Percentiles rank a stretch among this genome's conserved stretches.
Evolutionary conservation across 495 filamentous ascomycete species (phyloP).

Genomic region (Aspergillus steynii): DNA sequence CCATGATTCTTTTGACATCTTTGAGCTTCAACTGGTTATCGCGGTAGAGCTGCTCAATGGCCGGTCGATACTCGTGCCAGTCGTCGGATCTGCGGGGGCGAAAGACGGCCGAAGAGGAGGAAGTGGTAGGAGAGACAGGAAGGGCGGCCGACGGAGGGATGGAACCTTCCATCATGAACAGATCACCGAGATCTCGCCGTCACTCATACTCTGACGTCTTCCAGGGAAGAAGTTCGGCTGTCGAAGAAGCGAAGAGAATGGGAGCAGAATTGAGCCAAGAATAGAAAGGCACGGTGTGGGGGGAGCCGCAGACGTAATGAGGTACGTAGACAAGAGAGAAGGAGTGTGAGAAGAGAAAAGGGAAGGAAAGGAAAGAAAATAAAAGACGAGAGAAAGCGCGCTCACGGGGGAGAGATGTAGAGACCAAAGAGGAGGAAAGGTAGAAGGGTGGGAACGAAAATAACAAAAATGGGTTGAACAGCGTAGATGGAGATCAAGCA

Average conservation of each 20-base stretch:
- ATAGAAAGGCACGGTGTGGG: background rate
- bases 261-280: background rate
- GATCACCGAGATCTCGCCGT: constrained; percentile 8
- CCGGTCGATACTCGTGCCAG: constrained; percentile 43
- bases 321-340: constrained; percentile 5
- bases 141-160: constrained; percentile 27
- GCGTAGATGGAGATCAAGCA: background rate
- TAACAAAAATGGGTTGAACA: constrained; percentile 4
- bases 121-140: constrained; percentile 14
- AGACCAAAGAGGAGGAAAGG: constrained; percentile 3
- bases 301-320: background rate
- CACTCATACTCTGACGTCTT: constrained; percentile 21
- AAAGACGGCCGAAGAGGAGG: constrained; percentile 29
- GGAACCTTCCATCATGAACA: constrained; percentile 29
- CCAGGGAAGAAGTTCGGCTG: background rate
- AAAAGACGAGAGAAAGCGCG: constrained; percentile 4
- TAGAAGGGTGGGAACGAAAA: constrained; percentile 11
- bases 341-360: constrained; percentile 7
- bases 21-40: constrained; percentile 43
- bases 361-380: background rate
- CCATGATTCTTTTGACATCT: constrained; percentile 47
- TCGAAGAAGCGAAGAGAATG: background rate
- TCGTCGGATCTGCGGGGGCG: constrained; percentile 45
- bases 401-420: constrained; percentile 1
- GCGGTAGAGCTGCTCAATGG: constrained; percentile 44